Conservation (phyloP, 495 filamentous ascomycete genomes). For the Podospora appendiculata region DNA sequence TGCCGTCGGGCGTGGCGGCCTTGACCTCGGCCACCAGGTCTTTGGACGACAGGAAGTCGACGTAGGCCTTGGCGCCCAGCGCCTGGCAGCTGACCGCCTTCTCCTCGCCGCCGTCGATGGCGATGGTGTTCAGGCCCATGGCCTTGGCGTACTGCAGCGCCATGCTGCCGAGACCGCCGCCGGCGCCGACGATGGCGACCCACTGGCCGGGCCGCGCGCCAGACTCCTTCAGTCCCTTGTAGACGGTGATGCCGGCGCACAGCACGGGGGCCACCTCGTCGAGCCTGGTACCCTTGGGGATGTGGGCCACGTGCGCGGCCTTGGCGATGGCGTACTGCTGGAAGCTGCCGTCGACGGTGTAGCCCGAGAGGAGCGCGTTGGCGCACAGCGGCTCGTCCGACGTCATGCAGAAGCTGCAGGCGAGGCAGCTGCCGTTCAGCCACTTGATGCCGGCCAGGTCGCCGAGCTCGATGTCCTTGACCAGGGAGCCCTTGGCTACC, state of each 20-base stretch:
- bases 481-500: constrained; percentile 67
- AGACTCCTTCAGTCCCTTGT: constrained; percentile 87
- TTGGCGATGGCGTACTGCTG: constrained; percentile 88
- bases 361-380: constrained; percentile 67
- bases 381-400: constrained; percentile 65
- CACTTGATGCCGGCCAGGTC: constrained; percentile 85
- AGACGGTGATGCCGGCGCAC: constrained; percentile 86
- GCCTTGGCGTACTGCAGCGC: constrained; percentile 83
- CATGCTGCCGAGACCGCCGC: constrained; percentile 76
- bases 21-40: constrained; percentile 81
- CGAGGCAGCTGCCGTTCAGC: constrained; percentile 76
- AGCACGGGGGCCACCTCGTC: constrained; percentile 76
- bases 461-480: constrained; percentile 66
- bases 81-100: constrained; percentile 60
- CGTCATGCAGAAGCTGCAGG: constrained; percentile 72
- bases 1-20: constrained; percentile 63
- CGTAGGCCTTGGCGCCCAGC: constrained; percentile 62
- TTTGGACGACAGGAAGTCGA: constrained; percentile 67
- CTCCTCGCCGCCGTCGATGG: constrained; percentile 73
- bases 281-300: constrained; percentile 67
- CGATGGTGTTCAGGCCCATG: constrained; percentile 74
- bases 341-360: constrained; percentile 88
- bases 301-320: constrained; percentile 69
- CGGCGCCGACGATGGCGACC: constrained; percentile 82
- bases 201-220: constrained; percentile 64